A percentile compares a stretch with the other conserved stretches of the same genome.
These are phyloP conservation scores for Wickerhamiella sorbophila DNA, from an alignment of 805 yeast species.

Conservation along the genomic window DNA sequence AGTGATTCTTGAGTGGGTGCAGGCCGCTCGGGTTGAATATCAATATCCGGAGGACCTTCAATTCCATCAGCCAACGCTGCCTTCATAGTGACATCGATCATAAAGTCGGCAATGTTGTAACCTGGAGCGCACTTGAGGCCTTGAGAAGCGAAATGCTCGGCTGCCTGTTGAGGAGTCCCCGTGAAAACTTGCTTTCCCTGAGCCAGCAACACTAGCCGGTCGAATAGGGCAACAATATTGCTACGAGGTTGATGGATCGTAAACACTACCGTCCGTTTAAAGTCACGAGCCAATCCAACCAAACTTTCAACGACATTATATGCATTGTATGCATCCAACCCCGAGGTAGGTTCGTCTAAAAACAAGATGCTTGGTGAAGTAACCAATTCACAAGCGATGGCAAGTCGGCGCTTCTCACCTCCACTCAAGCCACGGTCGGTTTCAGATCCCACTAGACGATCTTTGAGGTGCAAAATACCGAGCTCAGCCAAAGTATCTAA, in stretches of 20 bases:
- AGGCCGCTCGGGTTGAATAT: background rate
- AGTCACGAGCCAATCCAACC: conserved; percentile 62
- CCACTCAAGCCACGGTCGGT: conserved; percentile 86
- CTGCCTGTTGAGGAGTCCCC: conserved; percentile 65
- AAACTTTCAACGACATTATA: conserved; percentile 77
- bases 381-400: conserved; percentile 85
- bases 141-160: conserved; percentile 55
- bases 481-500: conserved; percentile 74
- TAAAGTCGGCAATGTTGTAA: conserved; percentile 84
- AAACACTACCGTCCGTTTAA: conserved; percentile 75
- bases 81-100: conserved; percentile 80
- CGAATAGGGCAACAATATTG: conserved; percentile 84
- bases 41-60: conserved; percentile 2
- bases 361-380: conserved; percentile 75
- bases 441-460: conserved; percentile 76
- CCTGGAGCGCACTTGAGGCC: conserved; percentile 82
- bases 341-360: conserved; percentile 90
- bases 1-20: background rate
- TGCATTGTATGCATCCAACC: conserved; percentile 88
- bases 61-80: conserved; percentile 15
- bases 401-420: conserved; percentile 83
- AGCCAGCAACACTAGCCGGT: conserved; percentile 63
- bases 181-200: conserved; percentile 79
- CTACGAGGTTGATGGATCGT: conserved; percentile 97
- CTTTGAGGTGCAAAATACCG: conserved; percentile 69